Evolutionary conservation across 495 filamentous ascomycete genomes (phyloP).

Genomic region (Cairneyella variabilis): DNA sequence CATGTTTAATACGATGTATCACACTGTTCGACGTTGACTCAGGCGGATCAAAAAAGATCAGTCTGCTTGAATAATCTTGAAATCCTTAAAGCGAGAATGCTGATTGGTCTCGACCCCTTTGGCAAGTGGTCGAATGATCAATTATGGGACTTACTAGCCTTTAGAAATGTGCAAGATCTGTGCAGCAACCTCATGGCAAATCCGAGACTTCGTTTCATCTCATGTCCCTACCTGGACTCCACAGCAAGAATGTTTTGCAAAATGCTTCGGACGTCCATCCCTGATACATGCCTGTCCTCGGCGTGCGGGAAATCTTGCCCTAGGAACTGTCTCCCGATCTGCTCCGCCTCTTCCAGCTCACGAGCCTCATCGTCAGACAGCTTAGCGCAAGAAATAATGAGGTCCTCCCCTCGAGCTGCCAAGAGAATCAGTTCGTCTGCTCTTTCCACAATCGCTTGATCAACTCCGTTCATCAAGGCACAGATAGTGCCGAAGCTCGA

Average conservation of each 20-base stretch:
- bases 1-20: too few relatives aligned
- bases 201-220: constrained; percentile 13
- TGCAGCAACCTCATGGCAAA: background rate
- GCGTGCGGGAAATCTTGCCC: constrained; percentile 21
- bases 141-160: background rate
- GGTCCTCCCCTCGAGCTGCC: constrained; percentile 67
- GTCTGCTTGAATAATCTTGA: too few relatives aligned
- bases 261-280: constrained; percentile 17
- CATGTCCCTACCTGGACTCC: constrained; percentile 2
- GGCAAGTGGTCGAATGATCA: too few relatives aligned
- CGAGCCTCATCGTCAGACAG: constrained; percentile 53
- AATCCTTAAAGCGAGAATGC: too few relatives aligned
- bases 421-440: constrained; percentile 73
- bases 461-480: constrained; percentile 80
- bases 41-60: too few relatives aligned
- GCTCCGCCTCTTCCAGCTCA: constrained; percentile 54
- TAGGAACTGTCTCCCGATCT: constrained; percentile 29
- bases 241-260: constrained; percentile 21
- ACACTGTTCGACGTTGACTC: too few relatives aligned
- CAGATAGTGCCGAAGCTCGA: constrained; percentile 84
- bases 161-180: background rate
- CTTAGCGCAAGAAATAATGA: constrained; percentile 61
- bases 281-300: constrained; percentile 2
- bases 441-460: constrained; percentile 63
- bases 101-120: too few relatives aligned